Evolutionary conservation across 139 green algal species (phyloP), one percentile per base, ranked within the genome.

Genomic region (Volvox africanus): DNA sequence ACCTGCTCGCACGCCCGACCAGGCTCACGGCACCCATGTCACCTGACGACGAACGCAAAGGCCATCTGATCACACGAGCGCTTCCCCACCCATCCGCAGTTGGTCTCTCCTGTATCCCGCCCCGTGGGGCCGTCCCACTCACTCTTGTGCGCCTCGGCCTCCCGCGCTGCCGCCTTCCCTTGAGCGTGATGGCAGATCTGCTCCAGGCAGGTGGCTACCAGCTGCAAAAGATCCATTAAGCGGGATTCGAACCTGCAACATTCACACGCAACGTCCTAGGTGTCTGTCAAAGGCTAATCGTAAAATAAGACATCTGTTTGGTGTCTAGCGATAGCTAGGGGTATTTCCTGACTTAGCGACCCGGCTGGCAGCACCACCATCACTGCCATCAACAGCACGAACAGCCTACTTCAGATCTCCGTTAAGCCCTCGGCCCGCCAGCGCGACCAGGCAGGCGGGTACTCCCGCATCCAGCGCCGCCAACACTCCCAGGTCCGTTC

Each of bases 121-220:
- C n/a, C n/a, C n/a, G n/a, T n/a, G n/a, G n/a, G n/a, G n/a, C 67
- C 82, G 11, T n/a, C 35, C 2, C 67, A 26, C 82, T 9, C 30
- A 90, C 89, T 50, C 77, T 90, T 80, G 33, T 93, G 87, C 2
- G 82, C 92, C 22, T 91, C 89, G 2, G 92, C 89, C 87, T 93
- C 81, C 44, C 92, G 21, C 32, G 87, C 67, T 18, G 92, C 92
- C n/a, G 89, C 80, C 92, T 94, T 94, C 61, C 92, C 88, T 17
- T 89, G 13, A 1, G 73, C 36, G 77, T 92, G 88, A 78, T 94
- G 92, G 50, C 82, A 88, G 19, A 94, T 28, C 81, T 93, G 91
- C 82, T 93, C 82, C 61, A 92, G 28, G 62, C 87, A 87, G n/a
- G 30, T 82, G 21, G 91, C 91, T 30, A 83, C 80, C 61, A 65